Evolutionary conservation across 202 grass and related monocot genomes (phyloP).

Genomic region (Setaria italica): DNA sequence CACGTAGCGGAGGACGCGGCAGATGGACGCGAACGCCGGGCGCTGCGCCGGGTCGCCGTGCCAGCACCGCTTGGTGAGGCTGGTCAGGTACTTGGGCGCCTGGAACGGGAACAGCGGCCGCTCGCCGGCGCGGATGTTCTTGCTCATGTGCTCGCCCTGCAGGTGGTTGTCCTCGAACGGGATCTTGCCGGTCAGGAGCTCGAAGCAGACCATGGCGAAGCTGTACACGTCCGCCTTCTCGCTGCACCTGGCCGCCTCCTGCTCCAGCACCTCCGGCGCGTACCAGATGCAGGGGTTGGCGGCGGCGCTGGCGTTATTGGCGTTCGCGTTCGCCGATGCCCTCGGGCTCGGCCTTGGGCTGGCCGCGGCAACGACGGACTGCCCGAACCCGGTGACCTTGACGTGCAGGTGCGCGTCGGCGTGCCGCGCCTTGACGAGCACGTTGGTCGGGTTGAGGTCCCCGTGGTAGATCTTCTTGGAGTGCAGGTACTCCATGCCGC

Average conservation of each 20-base stretch:
- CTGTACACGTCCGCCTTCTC: conserved; percentile 90
- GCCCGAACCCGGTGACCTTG: conserved; percentile 64
- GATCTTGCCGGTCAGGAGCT: conserved; percentile 84
- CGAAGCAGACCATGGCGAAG: conserved; percentile 91
- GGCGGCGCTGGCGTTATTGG: not conserved
- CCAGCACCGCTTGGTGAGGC: conserved; percentile 83
- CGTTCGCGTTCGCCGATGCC: not conserved
- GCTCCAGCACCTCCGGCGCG: conserved; percentile 75
- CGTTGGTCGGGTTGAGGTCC: conserved; percentile 78
- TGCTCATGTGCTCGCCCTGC: conserved; percentile 81
- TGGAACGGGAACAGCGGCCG: conserved; percentile 79
- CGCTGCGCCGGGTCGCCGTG: conserved; percentile 75
- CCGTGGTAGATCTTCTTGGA: conserved; percentile 77
- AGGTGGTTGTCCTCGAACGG: conserved; percentile 94
- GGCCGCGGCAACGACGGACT: not conserved
- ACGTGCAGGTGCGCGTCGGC: conserved; percentile 60
- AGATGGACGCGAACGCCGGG: conserved; percentile 72
- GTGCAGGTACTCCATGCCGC: conserved; percentile 94
- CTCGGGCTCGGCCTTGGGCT: conserved; percentile 19
- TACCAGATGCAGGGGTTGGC: conserved; percentile 77
- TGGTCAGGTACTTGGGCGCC: conserved; percentile 70
- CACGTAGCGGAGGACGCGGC: conserved; percentile 76
- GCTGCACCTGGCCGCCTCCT: conserved; percentile 49
- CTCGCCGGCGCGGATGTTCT: conserved; percentile 81
- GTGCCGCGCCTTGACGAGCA: conserved; percentile 63